These are phyloP conservation scores for Noccaea caerulescens DNA, from an alignment of 345 rosid species.

Conservation along the genomic window DNA sequence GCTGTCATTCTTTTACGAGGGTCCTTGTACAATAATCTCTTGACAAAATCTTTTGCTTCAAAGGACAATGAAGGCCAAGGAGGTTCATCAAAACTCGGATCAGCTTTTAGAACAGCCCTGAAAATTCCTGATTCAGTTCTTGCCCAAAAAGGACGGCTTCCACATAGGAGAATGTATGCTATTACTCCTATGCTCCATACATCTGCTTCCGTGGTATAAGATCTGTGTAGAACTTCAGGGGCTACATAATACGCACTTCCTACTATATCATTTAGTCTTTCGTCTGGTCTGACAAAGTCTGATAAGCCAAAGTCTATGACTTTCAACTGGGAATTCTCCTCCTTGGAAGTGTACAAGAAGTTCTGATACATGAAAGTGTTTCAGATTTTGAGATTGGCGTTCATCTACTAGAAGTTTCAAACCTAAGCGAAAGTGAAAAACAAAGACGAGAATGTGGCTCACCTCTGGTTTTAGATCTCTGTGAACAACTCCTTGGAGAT, in stretches of 20 bases:
- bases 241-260: constrained; percentile 98
- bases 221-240: constrained; percentile 96
- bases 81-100: constrained; percentile 80
- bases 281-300: constrained; percentile 98
- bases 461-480: constrained; percentile 99
- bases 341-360: constrained; percentile 83
- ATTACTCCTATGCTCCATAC: constrained; percentile 99
- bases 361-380: constrained; percentile 63
- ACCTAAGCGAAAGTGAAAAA: not conserved
- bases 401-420: constrained; percentile 1
- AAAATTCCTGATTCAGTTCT: constrained; percentile 95
- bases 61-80: constrained; percentile 92
- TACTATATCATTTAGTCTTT: constrained; percentile 92
- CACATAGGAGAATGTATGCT: constrained; percentile 90
- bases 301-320: constrained; percentile 97
- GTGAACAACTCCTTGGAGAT: constrained; percentile 98
- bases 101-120: constrained; percentile 86
- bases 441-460: constrained; percentile 23
- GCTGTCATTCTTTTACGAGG: constrained; percentile 92
- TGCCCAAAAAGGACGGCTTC: constrained; percentile 99
- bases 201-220: constrained; percentile 94
- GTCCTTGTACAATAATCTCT: constrained; percentile 75
- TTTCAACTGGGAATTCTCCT: constrained; percentile 81
- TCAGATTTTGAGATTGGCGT: constrained; percentile 33
- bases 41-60: constrained; percentile 91